These are phyloP conservation scores for Fusarium nurragi DNA, from an alignment of 2,329 filamentous ascomycete genomes.

Conservation along the genomic window DNA sequence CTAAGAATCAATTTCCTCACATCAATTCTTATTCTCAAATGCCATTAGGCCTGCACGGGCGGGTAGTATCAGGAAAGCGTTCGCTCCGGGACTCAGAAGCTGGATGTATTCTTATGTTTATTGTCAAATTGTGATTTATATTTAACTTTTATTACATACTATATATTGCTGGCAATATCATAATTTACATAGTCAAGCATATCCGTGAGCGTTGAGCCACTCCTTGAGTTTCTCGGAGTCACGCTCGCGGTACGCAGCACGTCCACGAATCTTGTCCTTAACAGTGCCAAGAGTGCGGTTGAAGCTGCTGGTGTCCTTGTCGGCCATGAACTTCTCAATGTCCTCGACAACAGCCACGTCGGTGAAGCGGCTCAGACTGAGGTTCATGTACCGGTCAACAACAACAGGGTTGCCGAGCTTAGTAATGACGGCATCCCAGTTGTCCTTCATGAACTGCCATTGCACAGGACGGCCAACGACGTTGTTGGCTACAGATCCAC, in stretches of 20 bases:
- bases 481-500: slow-evolving; percentile 77
- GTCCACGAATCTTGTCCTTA: slow-evolving; percentile 84
- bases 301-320: slow-evolving; percentile 86
- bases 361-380: slow-evolving; percentile 81
- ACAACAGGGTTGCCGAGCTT: slow-evolving; percentile 86
- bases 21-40: too few species aligned
- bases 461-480: slow-evolving; percentile 75
- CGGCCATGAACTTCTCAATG: slow-evolving; percentile 84
- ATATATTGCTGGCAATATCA: slow-evolving; percentile 13
- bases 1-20: too few species aligned
- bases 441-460: slow-evolving; percentile 86
- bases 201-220: slow-evolving; percentile 73
- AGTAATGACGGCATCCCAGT: slow-evolving; percentile 79
- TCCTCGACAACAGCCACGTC: slow-evolving; percentile 75
- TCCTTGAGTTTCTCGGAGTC: slow-evolving; percentile 78
- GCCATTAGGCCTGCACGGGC: too few species aligned
- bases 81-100: neutral
- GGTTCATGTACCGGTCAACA: slow-evolving; percentile 86
- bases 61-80: too few species aligned
- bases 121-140: neutral
- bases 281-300: slow-evolving; percentile 87
- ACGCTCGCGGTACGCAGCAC: slow-evolving; percentile 82
- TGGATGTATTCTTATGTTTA: neutral
- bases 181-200: slow-evolving; percentile 50
- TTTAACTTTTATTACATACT: slow-evolving; percentile 22